Conservation (phyloP, 2,329 filamentous ascomycete genomes). For the Apiospora phragmitis region DNA sequence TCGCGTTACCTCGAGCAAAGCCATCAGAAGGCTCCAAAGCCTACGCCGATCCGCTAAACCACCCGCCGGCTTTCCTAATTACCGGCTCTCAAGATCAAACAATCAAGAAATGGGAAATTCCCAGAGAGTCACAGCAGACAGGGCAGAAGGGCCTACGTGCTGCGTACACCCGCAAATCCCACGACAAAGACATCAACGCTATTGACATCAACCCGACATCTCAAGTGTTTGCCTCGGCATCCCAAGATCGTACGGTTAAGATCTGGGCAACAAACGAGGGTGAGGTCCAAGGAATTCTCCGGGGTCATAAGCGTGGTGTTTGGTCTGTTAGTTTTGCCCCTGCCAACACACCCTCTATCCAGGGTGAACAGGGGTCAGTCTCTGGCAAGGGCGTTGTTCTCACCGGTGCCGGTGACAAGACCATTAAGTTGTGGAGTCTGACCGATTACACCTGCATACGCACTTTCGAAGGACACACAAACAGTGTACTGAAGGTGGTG, state of each 20-base stretch:
- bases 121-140: slow-evolving; percentile 49
- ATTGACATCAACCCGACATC: slow-evolving; percentile 75
- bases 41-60: slow-evolving; percentile 69
- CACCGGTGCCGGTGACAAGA: slow-evolving; percentile 95
- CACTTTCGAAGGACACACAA: slow-evolving; percentile 94
- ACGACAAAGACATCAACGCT: slow-evolving; percentile 98
- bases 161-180: slow-evolving; percentile 87
- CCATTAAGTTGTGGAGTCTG: slow-evolving; percentile 91
- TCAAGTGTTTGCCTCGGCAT: slow-evolving; percentile 90
- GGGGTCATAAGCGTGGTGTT: slow-evolving; percentile 91
- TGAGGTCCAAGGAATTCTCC: slow-evolving; percentile 85
- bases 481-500: slow-evolving; percentile 89
- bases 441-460: slow-evolving; percentile 88
- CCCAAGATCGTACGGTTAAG: slow-evolving; percentile 95
- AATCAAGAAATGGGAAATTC: slow-evolving; percentile 89
- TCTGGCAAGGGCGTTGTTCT: slow-evolving; percentile 80
- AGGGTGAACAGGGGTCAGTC: slow-evolving; percentile 69
- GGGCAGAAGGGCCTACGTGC: slow-evolving; percentile 62
- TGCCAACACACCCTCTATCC: slow-evolving; percentile 69
- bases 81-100: slow-evolving; percentile 96
- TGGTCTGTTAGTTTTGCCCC: slow-evolving; percentile 95
- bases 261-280: slow-evolving; percentile 92
- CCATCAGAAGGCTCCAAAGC: slow-evolving; percentile 71
- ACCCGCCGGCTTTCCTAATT: slow-evolving; percentile 81
- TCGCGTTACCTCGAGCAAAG: slow-evolving; percentile 72